Evolutionary conservation across 1,284 basidiomycete genomes (phyloP), one percentile per base, ranked within the genome.

Genomic region (Puccinia horiana): DNA sequence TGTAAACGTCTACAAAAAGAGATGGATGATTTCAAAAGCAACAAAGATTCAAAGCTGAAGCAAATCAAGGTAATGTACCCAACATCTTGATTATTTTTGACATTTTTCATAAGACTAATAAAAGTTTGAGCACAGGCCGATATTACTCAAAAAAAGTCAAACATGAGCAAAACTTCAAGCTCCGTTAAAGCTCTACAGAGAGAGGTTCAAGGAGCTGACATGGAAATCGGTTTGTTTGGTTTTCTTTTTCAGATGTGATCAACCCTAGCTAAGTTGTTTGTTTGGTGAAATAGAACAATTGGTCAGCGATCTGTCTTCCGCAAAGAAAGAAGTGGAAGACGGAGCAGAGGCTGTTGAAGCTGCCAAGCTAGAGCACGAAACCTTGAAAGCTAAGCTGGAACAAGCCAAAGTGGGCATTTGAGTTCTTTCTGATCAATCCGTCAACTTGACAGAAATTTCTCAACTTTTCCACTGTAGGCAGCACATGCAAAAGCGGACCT

Each of bases 1-100:
- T 91, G 91, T 86, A 92, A 92, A 88, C 93, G 92, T 84, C 91
- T 98, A 35, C 93, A 98, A 88, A 92, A 92, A 86, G 97, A 99
- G 87, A 98, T 99, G 95, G 91, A 91, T 78, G 97, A 99, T 89
- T 98, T 99, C 89, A 96, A 97, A 89, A 92, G 95, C 87, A 96
- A 99, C 89, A 97, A 98, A 87, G 96, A 98, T 82, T 94, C 94
- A 70, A 99, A 99, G 88, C 93, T 96, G 80, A 93, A 93, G 58
- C 93, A 98, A 87, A 91, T 99, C 85, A 96, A 95, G 89, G 94
- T 93, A 78, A 65, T 88, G 84, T 61, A 49, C 0, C 14, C n/a
- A 65, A 37, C 72, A 47, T 37, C 47, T 52, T 75, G 35, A 49
- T 35, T 47, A 29, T 42, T 73, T n/a, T 54, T 44, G 44, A 20